Base-by-base conservation (phyloP, 192 early-diverging fungal genomes). In the Linnemannia exigua region DNA sequence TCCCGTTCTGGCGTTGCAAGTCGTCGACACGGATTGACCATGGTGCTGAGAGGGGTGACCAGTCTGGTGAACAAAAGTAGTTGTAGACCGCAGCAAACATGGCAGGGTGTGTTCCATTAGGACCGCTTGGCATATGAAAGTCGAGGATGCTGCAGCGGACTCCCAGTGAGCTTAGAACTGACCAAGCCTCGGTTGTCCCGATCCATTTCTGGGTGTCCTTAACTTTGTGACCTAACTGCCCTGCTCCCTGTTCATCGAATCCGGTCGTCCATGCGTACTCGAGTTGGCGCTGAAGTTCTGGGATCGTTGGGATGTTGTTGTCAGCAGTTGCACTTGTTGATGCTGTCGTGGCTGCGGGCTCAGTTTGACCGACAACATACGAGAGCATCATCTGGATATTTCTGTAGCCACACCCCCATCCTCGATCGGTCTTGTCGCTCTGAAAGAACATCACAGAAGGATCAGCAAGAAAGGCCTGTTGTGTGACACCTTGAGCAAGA, bases 381-480 rank as follows among this genome's bases (percentile, higher is more conserved):
- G 91, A 90, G 35, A 95, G 74, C 4, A 94, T 79, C 91, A 93
- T 94, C 73, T 94, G 94, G 37, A 90, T 89, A 79, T 95, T 95
- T 19, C 94, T 89, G 73, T 95, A 95, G 3, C 94, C 95, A 67
- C 95, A 95, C 5, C 91, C 94, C 94, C 93, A 95, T 7, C 91
- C 91, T 19, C 89, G 81, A 76, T 94, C 93, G 4, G 78, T 31
- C 22, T 70, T 76, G 44, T 86, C 84, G 73, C 84, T 67, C 28
- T 80, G 78, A 37, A 35, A 76, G 50, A 77, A 80, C 14, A 67
- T 19, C 8, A 77, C 66, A 15, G 77, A 79, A 1, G 79, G 58
- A 38, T 86, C 84, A 1, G 84, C 84, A 2, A 86, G 70, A 48
- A 80, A 86, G 1, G 84, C 84, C n/a, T 63, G 52, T 37, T 61